These are phyloP conservation scores for Cyclotella atomus DNA, from an alignment of 108 stramenopile species.

Conservation along the genomic window DNA sequence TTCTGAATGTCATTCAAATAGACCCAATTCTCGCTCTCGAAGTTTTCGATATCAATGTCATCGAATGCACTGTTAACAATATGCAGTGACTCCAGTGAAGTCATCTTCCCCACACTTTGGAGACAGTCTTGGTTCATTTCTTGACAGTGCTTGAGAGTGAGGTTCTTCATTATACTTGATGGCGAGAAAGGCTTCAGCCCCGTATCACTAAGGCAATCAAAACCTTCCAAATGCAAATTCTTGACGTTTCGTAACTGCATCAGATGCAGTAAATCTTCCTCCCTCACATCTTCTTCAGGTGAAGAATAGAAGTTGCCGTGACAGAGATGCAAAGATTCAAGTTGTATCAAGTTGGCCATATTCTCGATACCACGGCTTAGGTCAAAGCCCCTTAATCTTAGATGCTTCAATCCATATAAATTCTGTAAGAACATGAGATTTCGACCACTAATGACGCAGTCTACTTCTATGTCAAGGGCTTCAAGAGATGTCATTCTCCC, in stretches of 20 bases:
- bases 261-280: slow-evolving; percentile 36
- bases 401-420: slow-evolving; percentile 17
- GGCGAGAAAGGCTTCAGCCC: slow-evolving; percentile 29
- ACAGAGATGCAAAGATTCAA: slow-evolving; percentile 35
- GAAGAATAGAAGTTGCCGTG: slow-evolving; percentile 53
- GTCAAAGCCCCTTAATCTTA: slow-evolving; percentile 45
- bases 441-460: slow-evolving; percentile 29
- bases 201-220: slow-evolving; percentile 35
- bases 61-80: slow-evolving; percentile 38
- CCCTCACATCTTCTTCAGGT: slow-evolving; percentile 35
- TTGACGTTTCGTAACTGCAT: slow-evolving; percentile 21
- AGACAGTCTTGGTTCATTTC: slow-evolving; percentile 36
- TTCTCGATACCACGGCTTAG: slow-evolving; percentile 32
- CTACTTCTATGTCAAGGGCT: slow-evolving; percentile 38
- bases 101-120: slow-evolving; percentile 37
- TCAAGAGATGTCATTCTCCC: slow-evolving; percentile 23
- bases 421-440: slow-evolving; percentile 30
- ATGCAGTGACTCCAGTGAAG: slow-evolving; percentile 32
- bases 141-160: slow-evolving; percentile 46
- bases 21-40: slow-evolving; percentile 15
- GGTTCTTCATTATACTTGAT: slow-evolving; percentile 4
- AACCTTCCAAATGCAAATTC: slow-evolving; percentile 40
- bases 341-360: slow-evolving; percentile 9
- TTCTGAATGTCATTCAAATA: slow-evolving; percentile 20
- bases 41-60: slow-evolving; percentile 33